Base-by-base conservation (phyloP, 345 rosid species). In the Tarenaya hassleriana region DNA sequence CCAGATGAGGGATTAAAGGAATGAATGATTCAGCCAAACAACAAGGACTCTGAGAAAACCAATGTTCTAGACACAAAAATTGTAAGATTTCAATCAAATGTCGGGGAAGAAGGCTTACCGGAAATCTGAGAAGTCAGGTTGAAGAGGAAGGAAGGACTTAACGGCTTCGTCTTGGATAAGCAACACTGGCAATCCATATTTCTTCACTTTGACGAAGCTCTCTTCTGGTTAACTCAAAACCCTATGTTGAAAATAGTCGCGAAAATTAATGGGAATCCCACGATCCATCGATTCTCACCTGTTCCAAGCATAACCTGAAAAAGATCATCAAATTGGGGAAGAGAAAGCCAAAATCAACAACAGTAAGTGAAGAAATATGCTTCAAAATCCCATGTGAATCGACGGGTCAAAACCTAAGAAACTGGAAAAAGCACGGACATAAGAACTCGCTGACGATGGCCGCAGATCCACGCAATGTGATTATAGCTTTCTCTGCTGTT, bases 371-470 rank as follows among this genome's bases (percentile, higher is more conserved):
- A 2, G 29, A 24, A 24, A 24, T n/a, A n/a, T 24, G 29, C 29
- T 24, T 24, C 5, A 24, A 5, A 24, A 24, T 2, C 29, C 29
- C 29, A 24, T 2, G 5, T 24, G 2, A 24, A 24, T 24, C 29
- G 29, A 24, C 2, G 29, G 5, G 5, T 24, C 29, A 24, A 24
- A 24, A 24, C 5, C 0, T 7, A 33, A 43, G 46, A 13, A 16
- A 60, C 5, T 24, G 27, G 29, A 24, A 5, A 1, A 6, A 33
- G 21, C 14, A 60, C 79, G 18, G 45, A 83, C 98, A 94, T 55
- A 92, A 92, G 48, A 92, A 88, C 66, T 92, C 98, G 73, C 98
- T 83, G 69, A 85, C 96, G 62, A 92, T 92, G 0, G 98, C 88
- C 3, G 98, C 95, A 16, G 98, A 92, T 52, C 98, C 98, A 32